Base-by-base conservation (phyloP, 2,329 filamentous ascomycete species). In the Aspergillus sp. region DNA sequence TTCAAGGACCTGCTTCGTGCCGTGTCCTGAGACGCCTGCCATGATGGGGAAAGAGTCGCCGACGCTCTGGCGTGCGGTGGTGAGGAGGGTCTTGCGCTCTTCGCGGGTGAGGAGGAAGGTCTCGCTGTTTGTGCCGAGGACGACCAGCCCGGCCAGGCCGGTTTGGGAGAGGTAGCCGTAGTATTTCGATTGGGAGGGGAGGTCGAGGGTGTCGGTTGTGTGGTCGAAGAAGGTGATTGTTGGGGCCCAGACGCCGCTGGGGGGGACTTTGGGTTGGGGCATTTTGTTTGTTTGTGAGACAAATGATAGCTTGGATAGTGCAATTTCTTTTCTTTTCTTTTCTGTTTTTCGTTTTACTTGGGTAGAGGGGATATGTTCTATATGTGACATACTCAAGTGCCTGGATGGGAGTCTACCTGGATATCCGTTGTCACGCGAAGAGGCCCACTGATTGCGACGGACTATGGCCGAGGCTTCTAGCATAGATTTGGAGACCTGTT, bases 11-110 rank as follows among this genome's bases (percentile, higher is more conserved):
- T 89, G 86, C 61, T 80, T 80, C 2, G 84, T 88, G n/a, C 84
- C 87, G 70, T 89, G 86, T 0, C 82, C 85, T n/a, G 85, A 81
- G 4, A 86, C 84, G 33, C 87, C 87, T 3, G 84, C 84, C 77
- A 87, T 86, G 66, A 88, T 77, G 31, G 84, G 84, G 66, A 77
- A 85, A n/a, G 73, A 71, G 1, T 79, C 77, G 0, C 80, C 81
- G 15, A 82, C 79, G 15, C 82, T 80, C 33, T 69, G 66, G 31
- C 84, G 77, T 49, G 86, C 87, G 8, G 82, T 76, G 24, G 74
- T 68, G 21, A 90, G 78, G 21, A 88, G 79, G 39, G 77, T 74
- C 48, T 75, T 75, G 57, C 85, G 79, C 71, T 87, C 85, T 63
- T 84, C 80, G 21, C 83, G 82, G 12, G 83, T 85, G 41, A 84